Evolutionary conservation across 805 yeast species (phyloP), one percentile per base, ranked within the genome.

Genomic region (Kodamaea kakaduensis): DNA sequence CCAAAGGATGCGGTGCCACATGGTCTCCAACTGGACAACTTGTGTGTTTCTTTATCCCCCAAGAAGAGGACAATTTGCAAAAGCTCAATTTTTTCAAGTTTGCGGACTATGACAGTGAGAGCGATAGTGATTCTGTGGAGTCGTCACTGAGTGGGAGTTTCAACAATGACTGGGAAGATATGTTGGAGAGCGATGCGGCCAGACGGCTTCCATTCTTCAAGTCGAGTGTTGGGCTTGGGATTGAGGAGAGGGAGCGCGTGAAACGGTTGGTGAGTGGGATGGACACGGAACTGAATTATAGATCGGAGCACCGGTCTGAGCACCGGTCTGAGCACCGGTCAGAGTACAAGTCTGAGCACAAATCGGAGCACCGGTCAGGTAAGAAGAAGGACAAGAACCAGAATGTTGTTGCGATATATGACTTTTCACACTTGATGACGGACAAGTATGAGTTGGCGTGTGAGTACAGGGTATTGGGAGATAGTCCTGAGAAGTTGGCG

Each of bases 1-100:
- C 97, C 0, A 88, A 85, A 51, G 93, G 88, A 7, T 89, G 96
- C 63, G 96, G 96, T 7, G 96, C 95, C 0, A 66, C 77, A 1
- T 89, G 96, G 96, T 71, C 94, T 0, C 71, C 77, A 9, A 72
- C 76, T 3, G 96, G 96, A 0, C 77, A 77, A 40, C 62, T 89
- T 33, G 81, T 89, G 1, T 85, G 95, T 51, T 89, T 89, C 50
- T 87, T 86, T 58, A 73, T 81, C 7, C 78, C 82, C 0, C 68
- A 60, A 31, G 50, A 50, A 9, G 58, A 51, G 7, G 66, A 44
- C 63, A 61, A 47, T 58, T 59, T 69, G 17, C 70, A 77, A 28
- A 70, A 67, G 29, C 69, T 76, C 47, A 77, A 73, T 30, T 49
- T 60, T 9, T 59, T 61, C 40, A 61, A 58, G 27, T 64, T 63